Evolutionary conservation across 1,284 basidiomycete species (phyloP).

Genomic region (Farysia itapuensis): DNA sequence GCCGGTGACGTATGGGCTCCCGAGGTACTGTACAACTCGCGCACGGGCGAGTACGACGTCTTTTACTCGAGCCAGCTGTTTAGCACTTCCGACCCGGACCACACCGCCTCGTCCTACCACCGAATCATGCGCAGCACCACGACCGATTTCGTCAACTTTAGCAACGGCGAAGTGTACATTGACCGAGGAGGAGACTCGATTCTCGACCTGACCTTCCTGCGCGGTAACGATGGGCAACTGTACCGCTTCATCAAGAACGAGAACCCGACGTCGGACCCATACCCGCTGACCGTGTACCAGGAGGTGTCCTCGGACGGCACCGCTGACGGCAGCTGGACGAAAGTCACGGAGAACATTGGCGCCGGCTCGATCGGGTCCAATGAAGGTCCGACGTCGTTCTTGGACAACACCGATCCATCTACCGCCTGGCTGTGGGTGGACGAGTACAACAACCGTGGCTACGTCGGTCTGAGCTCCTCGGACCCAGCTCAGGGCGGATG

Average conservation of each 20-base stretch:
- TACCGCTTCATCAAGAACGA: constrained; percentile 21
- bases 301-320: constrained; percentile 2
- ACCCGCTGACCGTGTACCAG: constrained; percentile 10
- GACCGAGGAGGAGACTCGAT: constrained; percentile 5
- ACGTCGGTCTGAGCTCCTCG: constrained; percentile 3
- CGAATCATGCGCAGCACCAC: constrained; percentile 8
- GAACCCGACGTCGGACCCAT: constrained; percentile 7
- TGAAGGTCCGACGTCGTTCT: constrained; percentile 9
- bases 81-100: background rate
- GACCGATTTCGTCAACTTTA: constrained; percentile 7
- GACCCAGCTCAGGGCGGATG: constrained; percentile 1
- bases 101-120: constrained; percentile 2
- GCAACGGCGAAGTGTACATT: constrained; percentile 3
- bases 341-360: constrained; percentile 9
- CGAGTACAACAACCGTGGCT: constrained; percentile 10
- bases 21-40: constrained; percentile 9
- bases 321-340: constrained; percentile 5
- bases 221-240: background rate
- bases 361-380: background rate
- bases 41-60: constrained; percentile 5
- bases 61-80: constrained; percentile 7
- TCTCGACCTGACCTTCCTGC: constrained; percentile 11
- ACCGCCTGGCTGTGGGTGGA: constrained; percentile 8
- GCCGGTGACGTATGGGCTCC: constrained; percentile 14
- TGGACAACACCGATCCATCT: constrained; percentile 3